These are phyloP conservation scores for Antrodiella citrinella DNA, from an alignment of 768 basidiomycete species.

Conservation along the genomic window DNA sequence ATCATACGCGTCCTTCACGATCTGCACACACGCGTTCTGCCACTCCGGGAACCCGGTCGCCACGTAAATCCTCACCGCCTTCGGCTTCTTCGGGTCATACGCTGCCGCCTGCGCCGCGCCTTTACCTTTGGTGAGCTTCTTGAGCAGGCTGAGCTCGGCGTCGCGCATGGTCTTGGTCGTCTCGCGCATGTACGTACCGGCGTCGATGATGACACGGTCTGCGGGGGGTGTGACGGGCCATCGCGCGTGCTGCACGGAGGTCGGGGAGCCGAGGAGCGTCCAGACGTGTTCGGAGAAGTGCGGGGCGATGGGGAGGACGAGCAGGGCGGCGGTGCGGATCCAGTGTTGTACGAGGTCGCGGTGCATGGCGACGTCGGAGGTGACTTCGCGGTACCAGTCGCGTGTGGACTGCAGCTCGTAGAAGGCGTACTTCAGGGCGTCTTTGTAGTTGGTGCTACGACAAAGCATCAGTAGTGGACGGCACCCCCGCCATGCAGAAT, in stretches of 20 bases:
- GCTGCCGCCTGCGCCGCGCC: conserved; percentile 36
- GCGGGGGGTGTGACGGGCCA: conserved; percentile 68
- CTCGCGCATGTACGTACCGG: conserved; percentile 78
- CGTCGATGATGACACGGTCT: conserved; percentile 61
- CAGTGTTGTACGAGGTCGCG: conserved; percentile 77
- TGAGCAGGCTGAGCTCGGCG: conserved; percentile 70
- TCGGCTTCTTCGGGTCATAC: conserved; percentile 83
- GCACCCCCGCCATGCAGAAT: not conserved
- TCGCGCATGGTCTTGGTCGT: conserved; percentile 91
- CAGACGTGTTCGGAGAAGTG: conserved; percentile 94
- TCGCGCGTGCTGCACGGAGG: conserved; percentile 72
- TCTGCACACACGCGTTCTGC: conserved; percentile 79
- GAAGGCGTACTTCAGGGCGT: conserved; percentile 90
- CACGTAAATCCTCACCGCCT: conserved; percentile 83
- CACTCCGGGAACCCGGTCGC: conserved; percentile 88
- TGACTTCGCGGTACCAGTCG: conserved; percentile 96
- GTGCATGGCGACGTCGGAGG: conserved; percentile 87
- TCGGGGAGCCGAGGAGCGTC: conserved; percentile 63
- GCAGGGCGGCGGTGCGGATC: conserved; percentile 73
- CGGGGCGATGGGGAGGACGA: conserved; percentile 82
- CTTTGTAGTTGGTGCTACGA: conserved; percentile 88
- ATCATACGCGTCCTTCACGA: conserved; percentile 61
- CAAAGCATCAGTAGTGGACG: not conserved
- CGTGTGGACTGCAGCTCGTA: conserved; percentile 90
- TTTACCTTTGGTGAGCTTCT: conserved; percentile 75